phyloP scores from a whole-genome alignment of 2,329 filamentous ascomycete species.

The Apiospora arundinis region DNA sequence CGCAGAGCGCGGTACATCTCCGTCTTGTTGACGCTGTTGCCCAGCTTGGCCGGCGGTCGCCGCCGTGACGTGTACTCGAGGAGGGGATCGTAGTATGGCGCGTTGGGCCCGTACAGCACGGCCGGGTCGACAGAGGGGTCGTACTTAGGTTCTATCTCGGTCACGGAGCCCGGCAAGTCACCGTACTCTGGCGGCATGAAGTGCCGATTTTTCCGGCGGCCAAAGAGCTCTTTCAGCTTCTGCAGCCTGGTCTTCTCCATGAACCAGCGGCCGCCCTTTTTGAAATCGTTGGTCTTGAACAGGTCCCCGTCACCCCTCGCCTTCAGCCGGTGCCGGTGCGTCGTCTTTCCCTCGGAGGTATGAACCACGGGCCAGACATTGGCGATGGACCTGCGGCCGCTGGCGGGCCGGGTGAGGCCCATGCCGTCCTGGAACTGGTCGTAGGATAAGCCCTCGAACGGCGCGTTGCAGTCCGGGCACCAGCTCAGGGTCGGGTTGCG shows the following conservation, averaged over 20 bases:
- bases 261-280: not conserved
- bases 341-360: not conserved
- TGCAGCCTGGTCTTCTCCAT: not conserved
- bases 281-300: not conserved
- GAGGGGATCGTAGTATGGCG: not conserved
- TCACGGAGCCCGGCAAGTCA: not conserved
- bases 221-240: not conserved
- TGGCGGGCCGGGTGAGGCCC: not conserved
- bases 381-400: conserved; percentile 14
- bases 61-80: not conserved
- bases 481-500: not conserved
- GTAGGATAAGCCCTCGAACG: not conserved
- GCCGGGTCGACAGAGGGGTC: not conserved
- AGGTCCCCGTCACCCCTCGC: not conserved
- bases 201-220: not conserved
- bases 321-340: not conserved
- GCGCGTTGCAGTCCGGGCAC: not conserved
- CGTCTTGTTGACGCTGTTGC: not conserved
- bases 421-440: not conserved
- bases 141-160: not conserved
- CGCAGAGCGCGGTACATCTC: conserved; percentile 2
- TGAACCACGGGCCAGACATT: not conserved
- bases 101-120: not conserved
- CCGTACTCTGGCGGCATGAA: not conserved
- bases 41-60: not conserved